A percentile compares a stretch with the other conserved stretches of the same genome.
Evolutionary conservation across 192 early-diverging fungal genomes (phyloP).

Genomic region (Chytriomyces sp.): DNA sequence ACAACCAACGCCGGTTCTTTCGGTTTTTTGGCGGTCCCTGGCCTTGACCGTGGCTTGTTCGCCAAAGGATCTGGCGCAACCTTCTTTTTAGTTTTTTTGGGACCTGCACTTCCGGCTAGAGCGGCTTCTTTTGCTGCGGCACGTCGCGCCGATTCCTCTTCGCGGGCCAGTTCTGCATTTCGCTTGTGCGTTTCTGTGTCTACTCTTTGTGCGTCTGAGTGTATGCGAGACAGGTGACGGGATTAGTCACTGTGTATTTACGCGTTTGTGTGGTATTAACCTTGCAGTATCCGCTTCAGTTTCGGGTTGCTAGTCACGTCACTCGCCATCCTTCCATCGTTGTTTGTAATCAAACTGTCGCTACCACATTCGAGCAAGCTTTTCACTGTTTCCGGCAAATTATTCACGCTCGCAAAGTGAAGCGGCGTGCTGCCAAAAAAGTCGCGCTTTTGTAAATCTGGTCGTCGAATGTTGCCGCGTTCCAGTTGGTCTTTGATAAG

Average conservation of each 20-base stretch:
- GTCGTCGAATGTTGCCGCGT: constrained; percentile 28
- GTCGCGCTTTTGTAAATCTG: constrained; percentile 41
- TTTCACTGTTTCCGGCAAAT: constrained; percentile 29
- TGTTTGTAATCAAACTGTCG: constrained; percentile 41
- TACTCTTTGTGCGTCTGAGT: constrained; percentile 18
- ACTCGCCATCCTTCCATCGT: constrained; percentile 38
- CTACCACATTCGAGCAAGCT: constrained; percentile 35
- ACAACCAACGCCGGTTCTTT: background rate
- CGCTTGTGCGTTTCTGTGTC: constrained; percentile 19
- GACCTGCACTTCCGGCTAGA: background rate
- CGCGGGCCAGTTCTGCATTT: background rate
- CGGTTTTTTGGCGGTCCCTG: no score
- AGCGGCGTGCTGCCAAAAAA: constrained; percentile 47
- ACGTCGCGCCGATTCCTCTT: background rate
- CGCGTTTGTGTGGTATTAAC: background rate
- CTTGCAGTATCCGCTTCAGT: constrained; percentile 17
- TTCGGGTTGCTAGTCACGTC: constrained; percentile 29
- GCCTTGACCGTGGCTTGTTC: background rate
- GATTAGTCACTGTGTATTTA: background rate
- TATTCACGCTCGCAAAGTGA: constrained; percentile 47
- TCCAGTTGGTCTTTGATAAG: constrained; percentile 34
- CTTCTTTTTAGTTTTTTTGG: background rate
- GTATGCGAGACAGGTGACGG: background rate
- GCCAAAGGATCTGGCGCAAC: background rate
- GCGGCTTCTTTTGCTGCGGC: background rate